These are phyloP conservation scores for Rhodotorula sp. DNA, from an alignment of 1,284 basidiomycete genomes.

Conservation along the genomic window DNA sequence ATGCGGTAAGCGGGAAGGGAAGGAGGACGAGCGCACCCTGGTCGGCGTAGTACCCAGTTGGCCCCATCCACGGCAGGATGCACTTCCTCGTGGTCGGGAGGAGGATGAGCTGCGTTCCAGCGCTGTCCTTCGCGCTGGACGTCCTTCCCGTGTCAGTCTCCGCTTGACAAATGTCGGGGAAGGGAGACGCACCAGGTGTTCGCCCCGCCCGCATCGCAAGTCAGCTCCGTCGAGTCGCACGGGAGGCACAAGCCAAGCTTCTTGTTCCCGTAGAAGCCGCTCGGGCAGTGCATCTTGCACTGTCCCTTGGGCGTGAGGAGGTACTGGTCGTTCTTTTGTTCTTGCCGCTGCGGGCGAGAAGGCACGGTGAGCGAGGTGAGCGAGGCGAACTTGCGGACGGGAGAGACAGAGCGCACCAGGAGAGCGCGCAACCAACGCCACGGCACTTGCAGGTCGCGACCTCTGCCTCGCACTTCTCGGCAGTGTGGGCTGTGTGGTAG, in stretches of 20 bases:
- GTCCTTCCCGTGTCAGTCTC: background rate
- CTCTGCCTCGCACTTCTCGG: background rate
- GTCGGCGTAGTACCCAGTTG: background rate
- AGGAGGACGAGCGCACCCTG: background rate
- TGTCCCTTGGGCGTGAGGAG: slow-evolving; percentile 1
- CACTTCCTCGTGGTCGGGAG: background rate
- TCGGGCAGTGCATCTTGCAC: background rate
- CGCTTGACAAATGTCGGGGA: background rate
- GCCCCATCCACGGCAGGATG: background rate
- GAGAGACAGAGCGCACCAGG: background rate
- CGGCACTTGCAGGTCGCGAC: background rate
- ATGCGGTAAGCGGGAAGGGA: no score
- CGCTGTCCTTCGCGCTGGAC: background rate
- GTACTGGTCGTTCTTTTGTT: background rate
- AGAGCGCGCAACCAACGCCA: background rate
- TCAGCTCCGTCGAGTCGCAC: background rate
- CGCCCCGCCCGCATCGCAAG: background rate
- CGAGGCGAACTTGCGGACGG: no score
- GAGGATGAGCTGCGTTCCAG: background rate
- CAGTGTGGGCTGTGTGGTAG: background rate
- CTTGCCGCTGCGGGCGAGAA: background rate
- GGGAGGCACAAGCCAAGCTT: background rate
- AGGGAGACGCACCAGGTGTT: background rate
- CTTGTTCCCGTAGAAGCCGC: background rate
- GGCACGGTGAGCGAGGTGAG: no score